A percentile compares a stretch with the other conserved stretches of the same genome.
Evolutionary conservation across 208 protist species (phyloP).

Genomic region (Naegleria gruberi): DNA sequence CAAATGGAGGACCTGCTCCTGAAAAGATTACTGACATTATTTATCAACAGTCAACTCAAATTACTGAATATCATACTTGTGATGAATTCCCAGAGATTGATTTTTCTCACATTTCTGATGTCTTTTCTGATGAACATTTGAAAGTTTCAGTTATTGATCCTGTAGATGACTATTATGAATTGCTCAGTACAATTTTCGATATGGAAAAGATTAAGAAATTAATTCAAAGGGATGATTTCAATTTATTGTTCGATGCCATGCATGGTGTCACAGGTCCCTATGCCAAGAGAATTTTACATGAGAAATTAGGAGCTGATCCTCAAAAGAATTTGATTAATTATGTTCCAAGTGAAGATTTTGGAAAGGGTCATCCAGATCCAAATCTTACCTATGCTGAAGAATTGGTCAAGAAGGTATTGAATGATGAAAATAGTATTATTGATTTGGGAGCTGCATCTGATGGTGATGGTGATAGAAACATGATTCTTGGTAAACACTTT

Average conservation of each 20-base stretch:
- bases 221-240: conserved; percentile 63
- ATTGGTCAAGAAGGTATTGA: conserved; percentile 75
- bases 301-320: conserved; percentile 66
- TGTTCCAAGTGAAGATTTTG: conserved; percentile 75
- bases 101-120: conserved; percentile 42
- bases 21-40: conserved; percentile 84
- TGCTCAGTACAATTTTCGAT: conserved; percentile 88
- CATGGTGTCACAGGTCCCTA: conserved; percentile 90
- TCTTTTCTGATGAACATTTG: background rate
- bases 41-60: conserved; percentile 67
- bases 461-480: conserved; percentile 95
- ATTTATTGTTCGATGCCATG: conserved; percentile 79
- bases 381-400: conserved; percentile 92
- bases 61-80: conserved; percentile 53
- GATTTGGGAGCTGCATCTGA: conserved; percentile 90
- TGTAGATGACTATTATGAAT: conserved; percentile 68
- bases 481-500: conserved; percentile 87
- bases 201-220: conserved; percentile 67
- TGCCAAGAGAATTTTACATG: conserved; percentile 72
- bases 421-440: conserved; percentile 50
- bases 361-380: conserved; percentile 90
- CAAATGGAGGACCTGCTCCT: conserved; percentile 90
- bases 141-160: conserved; percentile 80
- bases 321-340: conserved; percentile 49
- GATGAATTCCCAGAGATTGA: conserved; percentile 52